A percentile compares a stretch with the other conserved stretches of the same genome.
These are phyloP conservation scores for Fomitopsis serialis DNA, from an alignment of 768 basidiomycete species.

Conservation along the genomic window DNA sequence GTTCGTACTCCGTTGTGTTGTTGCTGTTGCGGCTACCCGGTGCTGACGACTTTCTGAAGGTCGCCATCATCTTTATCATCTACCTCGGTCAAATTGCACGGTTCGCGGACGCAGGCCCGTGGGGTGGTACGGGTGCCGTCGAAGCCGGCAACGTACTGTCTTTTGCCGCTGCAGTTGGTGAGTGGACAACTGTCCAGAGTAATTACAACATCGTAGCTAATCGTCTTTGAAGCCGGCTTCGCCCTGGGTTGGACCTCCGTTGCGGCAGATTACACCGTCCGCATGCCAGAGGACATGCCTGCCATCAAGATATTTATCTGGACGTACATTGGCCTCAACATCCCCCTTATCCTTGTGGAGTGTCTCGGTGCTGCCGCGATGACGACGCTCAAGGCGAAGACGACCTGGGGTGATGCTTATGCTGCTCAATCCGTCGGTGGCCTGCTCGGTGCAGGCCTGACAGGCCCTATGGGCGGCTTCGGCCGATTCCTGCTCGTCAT, in stretches of 20 bases:
- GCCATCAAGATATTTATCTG: conserved; percentile 31
- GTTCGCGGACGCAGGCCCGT: conserved; percentile 20
- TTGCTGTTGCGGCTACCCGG: neutral
- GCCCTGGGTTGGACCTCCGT: conserved; percentile 35
- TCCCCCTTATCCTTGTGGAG: conserved; percentile 31
- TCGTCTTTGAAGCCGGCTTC: conserved; percentile 23
- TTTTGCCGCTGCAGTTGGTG: conserved; percentile 28
- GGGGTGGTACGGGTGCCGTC: conserved; percentile 22
- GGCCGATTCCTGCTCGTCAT: conserved; percentile 36
- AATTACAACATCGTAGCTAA: neutral
- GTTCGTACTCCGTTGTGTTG: neutral
- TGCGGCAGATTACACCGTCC: conserved; percentile 39
- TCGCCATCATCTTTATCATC: conserved; percentile 33
- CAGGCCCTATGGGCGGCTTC: conserved; percentile 26
- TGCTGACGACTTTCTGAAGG: conserved; percentile 16
- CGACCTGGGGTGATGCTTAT: conserved; percentile 29
- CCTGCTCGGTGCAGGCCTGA: conserved; percentile 31
- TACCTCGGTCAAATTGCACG: conserved; percentile 25
- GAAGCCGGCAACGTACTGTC: conserved; percentile 32
- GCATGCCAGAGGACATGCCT: conserved; percentile 27
- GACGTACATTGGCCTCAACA: conserved; percentile 32
- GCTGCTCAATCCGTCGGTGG: conserved; percentile 32
- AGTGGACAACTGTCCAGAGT: neutral
- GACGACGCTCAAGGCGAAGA: conserved; percentile 24
- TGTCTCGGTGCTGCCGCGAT: conserved; percentile 37